phyloP scores from a whole-genome alignment of 106 monocot genomes.

The Dendrobium catenatum region DNA sequence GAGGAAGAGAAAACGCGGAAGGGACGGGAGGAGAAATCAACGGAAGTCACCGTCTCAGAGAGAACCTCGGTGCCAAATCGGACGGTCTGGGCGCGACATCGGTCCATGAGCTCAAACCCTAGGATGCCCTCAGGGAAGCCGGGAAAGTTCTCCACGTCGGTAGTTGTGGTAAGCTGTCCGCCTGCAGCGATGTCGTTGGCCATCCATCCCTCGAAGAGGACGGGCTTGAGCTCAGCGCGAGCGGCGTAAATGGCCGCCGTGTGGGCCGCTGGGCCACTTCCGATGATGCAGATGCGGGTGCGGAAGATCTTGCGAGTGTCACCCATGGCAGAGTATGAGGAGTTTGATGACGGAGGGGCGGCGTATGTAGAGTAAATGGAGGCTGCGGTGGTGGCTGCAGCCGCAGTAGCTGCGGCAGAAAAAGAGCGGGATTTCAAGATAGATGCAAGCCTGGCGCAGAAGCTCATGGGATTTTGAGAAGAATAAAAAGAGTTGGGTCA shows the following conservation, averaged over 20 bases:
- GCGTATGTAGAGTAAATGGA: neutral
- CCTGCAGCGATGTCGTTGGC: constrained; percentile 91
- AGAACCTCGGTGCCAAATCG: constrained; percentile 65
- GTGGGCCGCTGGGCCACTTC: constrained; percentile 86
- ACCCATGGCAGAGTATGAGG: constrained; percentile 11
- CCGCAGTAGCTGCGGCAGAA: neutral
- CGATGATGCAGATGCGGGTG: constrained; percentile 88
- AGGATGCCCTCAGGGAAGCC: constrained; percentile 88
- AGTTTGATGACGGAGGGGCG: neutral
- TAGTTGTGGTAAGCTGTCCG: constrained; percentile 92
- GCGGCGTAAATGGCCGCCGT: constrained; percentile 92
- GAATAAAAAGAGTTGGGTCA: neutral
- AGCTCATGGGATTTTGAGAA: constrained; percentile 11
- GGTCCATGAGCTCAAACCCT: constrained; percentile 72
- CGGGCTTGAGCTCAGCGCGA: constrained; percentile 72
- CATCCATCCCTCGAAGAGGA: constrained; percentile 92
- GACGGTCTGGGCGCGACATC: constrained; percentile 57
- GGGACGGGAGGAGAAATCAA: constrained; percentile 64
- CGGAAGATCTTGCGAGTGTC: constrained; percentile 15
- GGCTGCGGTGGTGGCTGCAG: constrained; percentile 2
- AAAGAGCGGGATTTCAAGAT: constrained; percentile 15
- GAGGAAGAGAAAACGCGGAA: constrained; percentile 47
- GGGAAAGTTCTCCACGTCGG: constrained; percentile 96
- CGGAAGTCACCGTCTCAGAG: constrained; percentile 64
- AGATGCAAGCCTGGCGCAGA: constrained; percentile 20